Conservation (phyloP, 2,329 filamentous ascomycete genomes). For the Claviceps cyperi region DNA sequence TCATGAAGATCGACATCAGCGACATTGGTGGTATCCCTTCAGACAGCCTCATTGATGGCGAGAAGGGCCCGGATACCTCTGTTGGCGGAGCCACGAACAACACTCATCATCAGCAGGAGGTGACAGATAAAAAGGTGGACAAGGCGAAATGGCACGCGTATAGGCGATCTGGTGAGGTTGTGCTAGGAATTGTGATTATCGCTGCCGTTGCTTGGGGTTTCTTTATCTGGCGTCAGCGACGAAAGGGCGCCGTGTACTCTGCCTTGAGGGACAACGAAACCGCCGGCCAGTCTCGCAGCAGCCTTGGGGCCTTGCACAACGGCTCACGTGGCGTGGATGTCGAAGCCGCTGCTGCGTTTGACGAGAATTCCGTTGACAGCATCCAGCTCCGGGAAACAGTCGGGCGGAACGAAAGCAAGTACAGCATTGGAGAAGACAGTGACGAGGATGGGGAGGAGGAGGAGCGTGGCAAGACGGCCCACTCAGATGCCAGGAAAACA, state of each 20-base stretch:
- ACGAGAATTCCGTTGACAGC: conserved; percentile 51
- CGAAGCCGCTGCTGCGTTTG: conserved; percentile 46
- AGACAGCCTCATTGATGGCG: conserved; percentile 72
- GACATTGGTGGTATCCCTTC: conserved; percentile 69
- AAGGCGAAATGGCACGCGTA: conserved; percentile 83
- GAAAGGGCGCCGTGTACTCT: conserved; percentile 39
- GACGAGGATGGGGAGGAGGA: conserved; percentile 28
- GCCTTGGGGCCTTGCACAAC: conserved; percentile 33
- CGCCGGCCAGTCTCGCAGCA: conserved; percentile 17
- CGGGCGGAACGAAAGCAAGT: conserved; percentile 28
- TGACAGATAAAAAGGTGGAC: conserved; percentile 53
- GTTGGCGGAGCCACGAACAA: conserved; percentile 54
- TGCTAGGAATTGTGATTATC: conserved; percentile 66
- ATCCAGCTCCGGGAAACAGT: conserved; percentile 36
- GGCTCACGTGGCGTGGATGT: conserved; percentile 36
- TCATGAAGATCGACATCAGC: conserved; percentile 84
- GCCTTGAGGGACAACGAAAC: conserved; percentile 29
- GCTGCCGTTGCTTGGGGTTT: conserved; percentile 63
- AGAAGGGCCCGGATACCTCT: conserved; percentile 63
- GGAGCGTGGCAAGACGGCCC: conserved; percentile 3
- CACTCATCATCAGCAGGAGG: conserved; percentile 37
- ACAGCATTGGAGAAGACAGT: conserved; percentile 43
- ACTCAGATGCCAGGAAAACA: background rate
- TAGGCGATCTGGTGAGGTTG: conserved; percentile 72
- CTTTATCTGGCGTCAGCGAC: conserved; percentile 49